Conservation (phyloP, 2,329 filamentous ascomycete genomes). For the Trematosphaeria pertusa region DNA sequence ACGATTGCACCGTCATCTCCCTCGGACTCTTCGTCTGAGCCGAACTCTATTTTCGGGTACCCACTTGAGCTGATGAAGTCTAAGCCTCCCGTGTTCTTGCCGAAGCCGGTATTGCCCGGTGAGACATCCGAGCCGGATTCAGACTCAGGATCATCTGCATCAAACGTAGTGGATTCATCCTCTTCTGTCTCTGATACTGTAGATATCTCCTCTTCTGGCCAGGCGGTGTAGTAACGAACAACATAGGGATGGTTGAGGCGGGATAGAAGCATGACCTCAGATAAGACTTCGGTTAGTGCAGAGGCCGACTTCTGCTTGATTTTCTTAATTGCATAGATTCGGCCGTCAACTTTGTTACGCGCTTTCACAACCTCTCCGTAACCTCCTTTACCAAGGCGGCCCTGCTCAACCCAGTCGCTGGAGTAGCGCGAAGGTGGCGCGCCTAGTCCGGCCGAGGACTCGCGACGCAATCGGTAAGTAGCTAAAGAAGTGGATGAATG, state of each 20-base stretch:
- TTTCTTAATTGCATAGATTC: slow-evolving; percentile 96
- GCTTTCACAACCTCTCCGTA: slow-evolving; percentile 97
- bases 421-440: slow-evolving; percentile 74
- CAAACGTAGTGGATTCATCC: slow-evolving; percentile 37
- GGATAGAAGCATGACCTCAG: slow-evolving; percentile 88
- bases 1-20: slow-evolving; percentile 43
- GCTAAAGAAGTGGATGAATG: slow-evolving; percentile 46
- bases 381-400: slow-evolving; percentile 86
- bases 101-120: slow-evolving; percentile 54
- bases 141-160: slow-evolving; percentile 35
- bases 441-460: slow-evolving; percentile 42
- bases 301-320: slow-evolving; percentile 82
- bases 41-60: slow-evolving; percentile 79
- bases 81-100: slow-evolving; percentile 74
- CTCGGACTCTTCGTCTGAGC: slow-evolving; percentile 61
- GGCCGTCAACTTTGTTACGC: slow-evolving; percentile 89
- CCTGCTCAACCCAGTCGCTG: slow-evolving; percentile 90
- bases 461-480: slow-evolving; percentile 41
- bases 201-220: slow-evolving; percentile 75
- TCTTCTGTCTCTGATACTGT: slow-evolving; percentile 53
- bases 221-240: slow-evolving; percentile 93
- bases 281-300: slow-evolving; percentile 78
- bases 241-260: slow-evolving; percentile 87
- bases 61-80: slow-evolving; percentile 93
- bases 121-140: slow-evolving; percentile 35